Conservation (phyloP, 805 yeast species). For the Hemisphaericaspora nanyangensis region DNA sequence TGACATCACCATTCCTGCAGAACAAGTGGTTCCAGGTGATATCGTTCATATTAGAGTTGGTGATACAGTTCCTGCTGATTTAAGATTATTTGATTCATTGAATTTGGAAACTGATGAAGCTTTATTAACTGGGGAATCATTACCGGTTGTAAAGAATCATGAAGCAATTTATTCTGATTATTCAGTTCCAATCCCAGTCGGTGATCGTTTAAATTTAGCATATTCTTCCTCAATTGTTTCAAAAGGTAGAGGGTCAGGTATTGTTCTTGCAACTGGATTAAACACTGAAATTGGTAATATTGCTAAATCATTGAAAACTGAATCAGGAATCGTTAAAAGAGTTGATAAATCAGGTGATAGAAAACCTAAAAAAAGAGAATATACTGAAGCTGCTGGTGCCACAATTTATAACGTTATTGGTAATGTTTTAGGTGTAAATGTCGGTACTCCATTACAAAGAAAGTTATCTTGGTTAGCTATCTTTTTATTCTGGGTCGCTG, state of each 20-base stretch:
- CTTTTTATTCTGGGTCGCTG: conserved; percentile 68
- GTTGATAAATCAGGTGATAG: conserved; percentile 13
- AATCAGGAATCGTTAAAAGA: conserved; percentile 38
- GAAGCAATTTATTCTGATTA: conserved; percentile 33
- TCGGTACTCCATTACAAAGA: conserved; percentile 80
- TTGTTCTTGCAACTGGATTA: conserved; percentile 66
- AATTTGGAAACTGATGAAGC: conserved; percentile 75
- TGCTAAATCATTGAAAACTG: conserved; percentile 53
- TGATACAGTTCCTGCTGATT: conserved; percentile 73
- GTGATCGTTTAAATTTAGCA: conserved; percentile 72
- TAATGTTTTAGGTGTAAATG: conserved; percentile 67
- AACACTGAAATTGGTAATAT: conserved; percentile 72
- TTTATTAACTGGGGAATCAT: conserved; percentile 60
- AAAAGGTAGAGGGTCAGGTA: conserved; percentile 72
- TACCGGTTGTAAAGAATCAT: conserved; percentile 59
- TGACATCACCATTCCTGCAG: conserved; percentile 54
- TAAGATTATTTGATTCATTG: conserved; percentile 52
- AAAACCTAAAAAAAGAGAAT: conserved; percentile 42
- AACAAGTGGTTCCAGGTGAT: conserved; percentile 72
- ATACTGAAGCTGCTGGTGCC: conserved; percentile 42
- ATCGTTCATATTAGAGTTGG: conserved; percentile 61
- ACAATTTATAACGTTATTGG: conserved; percentile 57
- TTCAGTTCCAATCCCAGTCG: conserved; percentile 49
- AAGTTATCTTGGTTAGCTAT: conserved; percentile 76
- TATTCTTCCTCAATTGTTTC: conserved; percentile 65